Base-by-base conservation (phyloP, 371 early-diverging fungal species). In the Mortierella sp. region DNA sequence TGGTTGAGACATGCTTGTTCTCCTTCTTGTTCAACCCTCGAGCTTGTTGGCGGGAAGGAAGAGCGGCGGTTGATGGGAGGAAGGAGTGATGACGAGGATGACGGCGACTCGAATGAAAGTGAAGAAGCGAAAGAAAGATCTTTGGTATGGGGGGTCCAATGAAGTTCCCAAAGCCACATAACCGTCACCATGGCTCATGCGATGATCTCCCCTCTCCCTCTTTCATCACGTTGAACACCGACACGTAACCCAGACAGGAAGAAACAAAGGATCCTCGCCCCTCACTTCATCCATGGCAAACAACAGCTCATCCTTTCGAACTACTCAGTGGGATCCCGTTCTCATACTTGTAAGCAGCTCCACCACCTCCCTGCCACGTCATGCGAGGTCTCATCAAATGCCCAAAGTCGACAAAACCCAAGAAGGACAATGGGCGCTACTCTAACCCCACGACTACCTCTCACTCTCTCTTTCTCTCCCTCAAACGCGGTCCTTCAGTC, bases 241-340 rank as follows among this genome's bases (percentile, higher is more conserved):
- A 58, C 19, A 40, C 34, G 12, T 19, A 17, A 44, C 7, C 12
- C 39, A 14, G 14, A 14, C 39, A 39, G 8, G 14, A 39, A 8
- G 14, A 8, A 14, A 39, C 39, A 44, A 39, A 39, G 39, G 39
- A 39, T 34, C 34, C 34, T 34, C 7, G 10, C 10, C 34, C 47
- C 50, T 27, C 13, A 12, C 12, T 21, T 13, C 39, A 24, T 39
- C 10, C 41, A 76, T 76, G 77, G 69, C 77, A 47, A 48, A 59
- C 45, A 63, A 40, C 21, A 60, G 28, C 56, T 65, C 69, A 7
- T 60, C 65, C 48, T 76, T 76, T 43, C 60, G 77, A 40, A 70
- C 77, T 50, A 76, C 77, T 17, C 77, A 76, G 47, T 76, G 77
- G 77, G 77, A 76, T 61, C 77, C 77, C 13, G 70, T 69, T 27